phyloP scores from a whole-genome alignment of 345 rosid genomes.

The Populus pruinosa region DNA sequence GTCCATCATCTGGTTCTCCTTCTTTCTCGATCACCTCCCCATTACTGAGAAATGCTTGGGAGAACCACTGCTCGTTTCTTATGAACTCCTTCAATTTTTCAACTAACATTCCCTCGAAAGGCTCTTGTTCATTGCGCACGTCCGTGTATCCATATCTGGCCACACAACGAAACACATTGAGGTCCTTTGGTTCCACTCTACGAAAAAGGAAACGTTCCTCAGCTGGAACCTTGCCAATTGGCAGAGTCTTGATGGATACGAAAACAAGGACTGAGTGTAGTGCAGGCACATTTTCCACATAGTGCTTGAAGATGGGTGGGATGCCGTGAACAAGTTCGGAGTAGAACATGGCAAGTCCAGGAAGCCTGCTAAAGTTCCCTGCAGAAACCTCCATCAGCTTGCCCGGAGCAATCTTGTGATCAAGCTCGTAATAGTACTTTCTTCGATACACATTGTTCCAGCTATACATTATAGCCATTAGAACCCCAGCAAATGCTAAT shows the following conservation, averaged over 20 bases:
- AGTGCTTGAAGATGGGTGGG: slow-evolving; percentile 50
- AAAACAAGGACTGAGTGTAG: slow-evolving; percentile 43
- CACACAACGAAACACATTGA: slow-evolving; percentile 40
- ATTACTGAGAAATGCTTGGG: no score
- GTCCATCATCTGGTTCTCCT: neutral
- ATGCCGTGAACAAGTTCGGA: slow-evolving; percentile 47
- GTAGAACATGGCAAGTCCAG: slow-evolving; percentile 51
- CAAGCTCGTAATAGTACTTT: slow-evolving; percentile 45
- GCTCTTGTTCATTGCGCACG: slow-evolving; percentile 26
- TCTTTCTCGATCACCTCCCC: neutral
- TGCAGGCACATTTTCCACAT: slow-evolving; percentile 41
- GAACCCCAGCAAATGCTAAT: slow-evolving; percentile 33
- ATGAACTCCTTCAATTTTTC: slow-evolving; percentile 40
- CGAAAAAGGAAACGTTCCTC: slow-evolving; percentile 49
- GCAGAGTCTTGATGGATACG: slow-evolving; percentile 47
- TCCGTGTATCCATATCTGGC: slow-evolving; percentile 57
- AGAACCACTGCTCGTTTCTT: neutral
- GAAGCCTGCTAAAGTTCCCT: slow-evolving; percentile 21
- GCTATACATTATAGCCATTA: slow-evolving; percentile 40
- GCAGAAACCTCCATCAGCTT: slow-evolving; percentile 25
- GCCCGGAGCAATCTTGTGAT: slow-evolving; percentile 41
- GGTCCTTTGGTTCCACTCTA: slow-evolving; percentile 33
- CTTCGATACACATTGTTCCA: slow-evolving; percentile 46
- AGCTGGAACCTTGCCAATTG: slow-evolving; percentile 32
- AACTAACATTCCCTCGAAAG: slow-evolving; percentile 36